phyloP scores from a whole-genome alignment of 176 grass and related monocot species.

The Oryza glumipatula region DNA sequence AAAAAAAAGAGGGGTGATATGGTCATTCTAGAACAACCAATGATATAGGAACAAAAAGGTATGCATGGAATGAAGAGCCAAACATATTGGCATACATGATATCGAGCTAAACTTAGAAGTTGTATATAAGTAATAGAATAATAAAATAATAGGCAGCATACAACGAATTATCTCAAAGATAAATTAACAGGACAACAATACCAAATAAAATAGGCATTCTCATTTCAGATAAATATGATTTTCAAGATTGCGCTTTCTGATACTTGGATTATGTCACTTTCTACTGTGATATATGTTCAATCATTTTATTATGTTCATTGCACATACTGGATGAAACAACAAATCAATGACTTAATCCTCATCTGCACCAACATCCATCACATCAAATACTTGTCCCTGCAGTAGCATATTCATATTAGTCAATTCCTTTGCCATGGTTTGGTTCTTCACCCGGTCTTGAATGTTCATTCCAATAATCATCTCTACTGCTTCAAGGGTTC shows the following conservation, averaged over 20 bases:
- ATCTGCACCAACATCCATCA: conserved; percentile 1
- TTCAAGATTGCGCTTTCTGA: background rate
- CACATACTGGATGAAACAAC: background rate
- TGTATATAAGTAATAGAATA: too few relatives aligned
- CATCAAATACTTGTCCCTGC: conserved; percentile 1
- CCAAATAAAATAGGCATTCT: background rate
- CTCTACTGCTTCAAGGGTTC: conserved; percentile 37
- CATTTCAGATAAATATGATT: background rate
- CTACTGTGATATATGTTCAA: background rate
- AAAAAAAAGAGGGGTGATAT: too few relatives aligned
- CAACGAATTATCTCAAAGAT: too few relatives aligned
- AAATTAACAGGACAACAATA: background rate
- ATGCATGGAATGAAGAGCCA: too few relatives aligned
- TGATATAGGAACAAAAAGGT: too few relatives aligned
- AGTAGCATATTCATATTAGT: conserved; percentile 21
- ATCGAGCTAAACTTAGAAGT: too few relatives aligned
- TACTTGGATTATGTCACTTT: background rate
- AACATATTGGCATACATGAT: too few relatives aligned
- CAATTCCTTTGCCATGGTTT: conserved; percentile 27
- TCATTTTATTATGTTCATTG: background rate
- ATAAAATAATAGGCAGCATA: too few relatives aligned
- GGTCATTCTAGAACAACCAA: too few relatives aligned
- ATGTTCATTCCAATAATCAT: background rate
- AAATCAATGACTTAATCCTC: background rate
- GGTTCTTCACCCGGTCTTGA: conserved; percentile 15